phyloP scores from a whole-genome alignment of 306 rosid species.

The Alnus glutinosa region DNA sequence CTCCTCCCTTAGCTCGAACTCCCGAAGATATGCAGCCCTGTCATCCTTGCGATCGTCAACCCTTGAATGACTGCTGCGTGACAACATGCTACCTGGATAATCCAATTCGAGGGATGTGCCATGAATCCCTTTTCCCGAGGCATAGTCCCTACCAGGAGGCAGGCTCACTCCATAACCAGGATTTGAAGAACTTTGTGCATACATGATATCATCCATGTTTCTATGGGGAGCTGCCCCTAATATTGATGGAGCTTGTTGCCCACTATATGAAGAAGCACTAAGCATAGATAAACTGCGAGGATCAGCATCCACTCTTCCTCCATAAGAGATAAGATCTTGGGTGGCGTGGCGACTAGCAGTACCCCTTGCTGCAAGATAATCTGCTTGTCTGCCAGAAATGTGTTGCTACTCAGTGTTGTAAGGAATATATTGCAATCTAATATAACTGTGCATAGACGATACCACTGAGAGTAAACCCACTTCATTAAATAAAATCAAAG shows the following conservation, averaged over 20 bases:
- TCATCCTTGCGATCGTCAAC: slow-evolving; percentile 83
- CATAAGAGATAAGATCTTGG: slow-evolving; percentile 82
- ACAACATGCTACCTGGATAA: slow-evolving; percentile 51
- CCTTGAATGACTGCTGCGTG: slow-evolving; percentile 58
- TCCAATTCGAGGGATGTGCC: slow-evolving; percentile 74
- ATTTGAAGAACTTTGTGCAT: slow-evolving; percentile 78
- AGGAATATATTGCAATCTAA: slow-evolving; percentile 70
- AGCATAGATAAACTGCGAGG: slow-evolving; percentile 78
- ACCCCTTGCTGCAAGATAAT: slow-evolving; percentile 93
- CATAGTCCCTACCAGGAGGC: slow-evolving; percentile 99
- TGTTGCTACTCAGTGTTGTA: slow-evolving; percentile 82
- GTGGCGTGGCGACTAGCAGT: slow-evolving; percentile 83
- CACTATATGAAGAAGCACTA: slow-evolving; percentile 72
- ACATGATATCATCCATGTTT: slow-evolving; percentile 78
- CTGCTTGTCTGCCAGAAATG: slow-evolving; percentile 99
- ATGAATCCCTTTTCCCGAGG: slow-evolving; percentile 83
- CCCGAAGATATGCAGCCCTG: slow-evolving; percentile 83
- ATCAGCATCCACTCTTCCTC: slow-evolving; percentile 91
- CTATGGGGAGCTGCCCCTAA: slow-evolving; percentile 96
- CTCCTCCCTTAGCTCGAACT: slow-evolving; percentile 93
- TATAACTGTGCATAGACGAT: slow-evolving; percentile 52
- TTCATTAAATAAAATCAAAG: slow-evolving; percentile 28
- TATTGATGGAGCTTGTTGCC: slow-evolving; percentile 85
- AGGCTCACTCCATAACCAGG: slow-evolving; percentile 99
- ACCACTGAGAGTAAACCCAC: slow-evolving; percentile 31